A percentile compares a stretch with the other conserved stretches of the same genome.
phyloP scores from a whole-genome alignment of 805 yeast species.

The Saccharomycopsis sp. region DNA sequence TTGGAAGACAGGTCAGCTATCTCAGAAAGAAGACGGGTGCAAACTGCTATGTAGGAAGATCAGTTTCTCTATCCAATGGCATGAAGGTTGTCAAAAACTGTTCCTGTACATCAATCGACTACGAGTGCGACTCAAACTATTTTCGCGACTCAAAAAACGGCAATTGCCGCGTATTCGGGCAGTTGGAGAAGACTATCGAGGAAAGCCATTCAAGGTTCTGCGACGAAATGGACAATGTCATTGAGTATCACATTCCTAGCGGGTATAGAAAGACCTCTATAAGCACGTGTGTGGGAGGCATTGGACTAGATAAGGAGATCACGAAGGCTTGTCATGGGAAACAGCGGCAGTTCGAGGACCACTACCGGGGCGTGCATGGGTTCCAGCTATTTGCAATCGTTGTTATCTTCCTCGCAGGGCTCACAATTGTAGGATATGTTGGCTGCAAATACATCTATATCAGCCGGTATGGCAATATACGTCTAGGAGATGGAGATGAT shows the following conservation, averaged over 20 bases:
- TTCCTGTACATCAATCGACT: slow-evolving; percentile 77
- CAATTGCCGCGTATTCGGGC: slow-evolving; percentile 57
- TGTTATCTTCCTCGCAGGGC: slow-evolving; percentile 40
- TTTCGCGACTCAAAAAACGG: slow-evolving; percentile 45
- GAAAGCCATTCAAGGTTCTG: slow-evolving; percentile 60
- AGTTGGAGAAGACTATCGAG: slow-evolving; percentile 60
- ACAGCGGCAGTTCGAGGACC: slow-evolving; percentile 49
- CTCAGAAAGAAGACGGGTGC: slow-evolving; percentile 50
- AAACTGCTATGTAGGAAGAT: slow-evolving; percentile 57
- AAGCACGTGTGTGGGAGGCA: slow-evolving; percentile 80
- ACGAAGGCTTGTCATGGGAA: slow-evolving; percentile 84
- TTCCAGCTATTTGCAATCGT: slow-evolving; percentile 45
- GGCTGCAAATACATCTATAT: slow-evolving; percentile 61
- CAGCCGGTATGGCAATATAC: slow-evolving; percentile 75
- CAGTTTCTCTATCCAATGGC: slow-evolving; percentile 43
- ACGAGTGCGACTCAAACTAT: slow-evolving; percentile 89
- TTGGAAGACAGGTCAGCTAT: slow-evolving; percentile 62
- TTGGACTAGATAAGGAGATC: slow-evolving; percentile 56
- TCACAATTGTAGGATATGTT: slow-evolving; percentile 53
- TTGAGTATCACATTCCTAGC: slow-evolving; percentile 82
- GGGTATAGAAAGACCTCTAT: slow-evolving; percentile 84
- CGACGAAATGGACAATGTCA: slow-evolving; percentile 36
- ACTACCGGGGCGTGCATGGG: slow-evolving; percentile 49
- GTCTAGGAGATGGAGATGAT: slow-evolving; percentile 64
- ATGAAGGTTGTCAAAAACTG: slow-evolving; percentile 57